Percentiles rank a stretch among this genome's conserved stretches.
These are phyloP conservation scores for Salvia rosmarinus DNA, from an alignment of 257 asterid genomes.

Conservation along the genomic window DNA sequence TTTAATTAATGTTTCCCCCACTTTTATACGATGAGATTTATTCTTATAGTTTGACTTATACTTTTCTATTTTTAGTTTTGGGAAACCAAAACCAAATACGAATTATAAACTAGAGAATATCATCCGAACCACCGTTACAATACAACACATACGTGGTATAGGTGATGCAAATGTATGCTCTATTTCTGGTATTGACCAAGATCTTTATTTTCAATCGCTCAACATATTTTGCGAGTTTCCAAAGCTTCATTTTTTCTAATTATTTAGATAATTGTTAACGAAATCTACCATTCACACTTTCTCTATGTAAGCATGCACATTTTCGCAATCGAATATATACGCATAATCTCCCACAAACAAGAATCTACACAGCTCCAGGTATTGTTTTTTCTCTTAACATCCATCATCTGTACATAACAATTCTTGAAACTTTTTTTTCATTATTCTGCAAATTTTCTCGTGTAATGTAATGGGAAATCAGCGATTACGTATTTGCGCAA, in stretches of 20 bases:
- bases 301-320: background rate
- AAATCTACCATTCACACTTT: background rate
- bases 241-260: background rate
- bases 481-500: too few species aligned
- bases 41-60: background rate
- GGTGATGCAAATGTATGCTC: slow-evolving; percentile 3
- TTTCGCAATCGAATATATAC: background rate
- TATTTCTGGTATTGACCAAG: slow-evolving; percentile 1
- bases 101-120: background rate
- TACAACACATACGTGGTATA: background rate
- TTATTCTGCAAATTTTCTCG: background rate
- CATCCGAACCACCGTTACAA: too few species aligned
- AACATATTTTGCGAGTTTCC: background rate
- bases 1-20: background rate
- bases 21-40: background rate
- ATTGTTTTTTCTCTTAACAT: background rate
- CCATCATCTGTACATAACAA: background rate
- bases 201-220: background rate
- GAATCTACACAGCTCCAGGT: slow-evolving; percentile 10
- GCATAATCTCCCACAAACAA: background rate
- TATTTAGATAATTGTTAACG: background rate
- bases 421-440: background rate
- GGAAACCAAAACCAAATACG: background rate
- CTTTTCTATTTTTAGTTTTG: background rate
- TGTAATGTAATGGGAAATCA: too few species aligned